Evolutionary conservation across 164 flowering plant species (phyloP).

Genomic region (Aristolochia contorta): DNA sequence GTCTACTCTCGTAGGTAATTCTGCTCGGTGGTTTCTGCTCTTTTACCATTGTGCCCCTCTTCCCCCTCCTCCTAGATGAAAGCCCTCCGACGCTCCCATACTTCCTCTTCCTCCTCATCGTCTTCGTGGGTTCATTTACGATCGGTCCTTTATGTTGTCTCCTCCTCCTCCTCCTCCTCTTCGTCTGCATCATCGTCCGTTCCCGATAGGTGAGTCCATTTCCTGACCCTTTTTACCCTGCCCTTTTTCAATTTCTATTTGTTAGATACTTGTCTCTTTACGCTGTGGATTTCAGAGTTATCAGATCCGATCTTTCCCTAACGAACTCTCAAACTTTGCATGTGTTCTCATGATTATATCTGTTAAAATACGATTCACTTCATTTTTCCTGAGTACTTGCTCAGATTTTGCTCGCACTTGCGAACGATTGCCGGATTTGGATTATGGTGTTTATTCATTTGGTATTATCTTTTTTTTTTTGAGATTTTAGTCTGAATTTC

Average conservation of each 20-base stretch:
- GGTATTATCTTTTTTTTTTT: too few relatives aligned
- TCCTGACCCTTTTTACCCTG: neutral
- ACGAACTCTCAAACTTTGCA: neutral
- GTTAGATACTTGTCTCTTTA: neutral
- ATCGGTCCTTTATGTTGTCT: slow-evolving; percentile 72
- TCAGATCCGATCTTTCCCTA: neutral
- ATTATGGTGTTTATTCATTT: too few relatives aligned
- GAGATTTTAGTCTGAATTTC: too few relatives aligned
- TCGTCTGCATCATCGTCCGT: slow-evolving; percentile 27
- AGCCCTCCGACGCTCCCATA: slow-evolving; percentile 61
- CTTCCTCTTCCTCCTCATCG: slow-evolving; percentile 42
- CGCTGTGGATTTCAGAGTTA: neutral
- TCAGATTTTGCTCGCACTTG: too few relatives aligned
- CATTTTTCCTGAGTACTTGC: too few relatives aligned
- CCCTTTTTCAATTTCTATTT: neutral
- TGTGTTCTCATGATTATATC: too few relatives aligned
- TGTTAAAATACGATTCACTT: too few relatives aligned
- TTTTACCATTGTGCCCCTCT: too few relatives aligned
- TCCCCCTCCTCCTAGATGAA: slow-evolving; percentile 38
- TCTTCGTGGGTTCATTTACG: slow-evolving; percentile 67
- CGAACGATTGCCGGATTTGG: too few relatives aligned
- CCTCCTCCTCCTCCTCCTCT: slow-evolving; percentile 37
- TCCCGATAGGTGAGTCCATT: slow-evolving; percentile 69
- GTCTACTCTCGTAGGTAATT: slow-evolving; percentile 51
- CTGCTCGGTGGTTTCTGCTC: too few relatives aligned